Base-by-base conservation (phyloP, 805 yeast genomes). In the Zygosaccharomyces lentus region DNA sequence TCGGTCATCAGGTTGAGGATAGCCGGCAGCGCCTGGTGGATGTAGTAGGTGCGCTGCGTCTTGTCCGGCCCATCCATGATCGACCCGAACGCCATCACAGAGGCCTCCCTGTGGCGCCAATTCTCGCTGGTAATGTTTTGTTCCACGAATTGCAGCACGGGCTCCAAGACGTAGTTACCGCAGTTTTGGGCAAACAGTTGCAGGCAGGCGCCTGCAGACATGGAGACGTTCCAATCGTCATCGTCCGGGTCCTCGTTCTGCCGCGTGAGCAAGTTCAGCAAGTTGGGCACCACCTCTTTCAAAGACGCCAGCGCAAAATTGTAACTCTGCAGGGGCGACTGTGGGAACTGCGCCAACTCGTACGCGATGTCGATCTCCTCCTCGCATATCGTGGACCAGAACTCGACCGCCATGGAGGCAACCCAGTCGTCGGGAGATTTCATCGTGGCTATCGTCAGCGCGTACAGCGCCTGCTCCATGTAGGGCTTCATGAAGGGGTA, bases 341-440 rank as follows among this genome's bases (percentile, higher is more conserved):
- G 75, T 37, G 78, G 79, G 56, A 64, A 73, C 55, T 84, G 89
- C 39, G 81, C 82, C 53, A 78, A 72, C 61, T 82, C 87, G 48
- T 78, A 67, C 13, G 84, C 79, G 49, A 87, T 81, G 52, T 87
- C 96, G 52, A 86, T 75, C 68, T 93, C 99, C 62, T 85, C 96
- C 71, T 93, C 99, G 72, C 98, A 90, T n/a, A 93, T 93, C n/a
- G 99, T 88, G 49, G 91, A 82, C 99, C 99, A 93, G 66, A 93
- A 91, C 70, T 93, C 99, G 47, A 93, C 93, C 25, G 99, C 97
- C 97, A 91, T 90, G 63, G 97, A 88, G 1, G 96, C 84, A 25
- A 93, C 98, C 57, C 79, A 79, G 68, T 87, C 84, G 27, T 70
- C 62, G 6, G 59, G 54, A 47, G 88, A 82, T 67, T 83, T 83